A percentile compares a stretch with the other conserved stretches of the same genome.
These are phyloP conservation scores for Tilletia walkeri DNA, from an alignment of 1,284 basidiomycete species.

Conservation along the genomic window DNA sequence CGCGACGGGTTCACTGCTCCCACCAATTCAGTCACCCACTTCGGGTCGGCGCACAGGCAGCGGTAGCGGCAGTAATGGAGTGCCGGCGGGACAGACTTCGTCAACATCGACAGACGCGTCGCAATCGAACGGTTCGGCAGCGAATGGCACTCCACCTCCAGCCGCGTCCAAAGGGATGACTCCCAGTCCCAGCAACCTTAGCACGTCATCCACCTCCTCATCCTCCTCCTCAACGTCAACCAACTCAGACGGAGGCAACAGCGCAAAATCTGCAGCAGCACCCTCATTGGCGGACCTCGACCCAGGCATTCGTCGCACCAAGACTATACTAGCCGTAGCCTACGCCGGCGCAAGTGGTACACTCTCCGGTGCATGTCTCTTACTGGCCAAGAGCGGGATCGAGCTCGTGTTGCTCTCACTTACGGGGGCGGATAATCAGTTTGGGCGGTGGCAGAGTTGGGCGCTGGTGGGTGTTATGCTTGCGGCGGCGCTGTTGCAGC, in stretches of 20 bases:
- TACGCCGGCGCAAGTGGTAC: constrained; percentile 88
- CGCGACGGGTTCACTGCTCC: neutral
- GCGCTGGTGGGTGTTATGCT: constrained; percentile 69
- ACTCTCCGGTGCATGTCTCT: constrained; percentile 86
- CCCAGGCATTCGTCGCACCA: constrained; percentile 57
- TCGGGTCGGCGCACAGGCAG: no score
- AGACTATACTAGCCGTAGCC: constrained; percentile 74
- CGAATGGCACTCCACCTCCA: no score
- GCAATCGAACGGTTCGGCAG: no score
- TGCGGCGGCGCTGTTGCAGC: constrained; percentile 69
- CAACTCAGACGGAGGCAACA: neutral
- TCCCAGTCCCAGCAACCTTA: neutral
- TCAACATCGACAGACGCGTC: no score
- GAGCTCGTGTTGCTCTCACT: constrained; percentile 82
- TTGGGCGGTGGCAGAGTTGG: constrained; percentile 77
- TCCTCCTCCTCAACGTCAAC: neutral
- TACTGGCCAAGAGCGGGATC: constrained; percentile 91
- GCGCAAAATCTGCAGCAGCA: neutral
- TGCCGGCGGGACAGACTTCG: no score
- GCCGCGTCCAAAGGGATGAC: neutral
- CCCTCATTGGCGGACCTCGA: constrained; percentile 16
- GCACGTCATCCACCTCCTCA: neutral
- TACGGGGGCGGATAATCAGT: constrained; percentile 71
- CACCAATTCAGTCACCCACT: neutral
- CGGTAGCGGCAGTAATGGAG: no score